These are phyloP conservation scores for Aspergillus baeticus DNA, from an alignment of 495 filamentous ascomycete species.

Conservation along the genomic window DNA sequence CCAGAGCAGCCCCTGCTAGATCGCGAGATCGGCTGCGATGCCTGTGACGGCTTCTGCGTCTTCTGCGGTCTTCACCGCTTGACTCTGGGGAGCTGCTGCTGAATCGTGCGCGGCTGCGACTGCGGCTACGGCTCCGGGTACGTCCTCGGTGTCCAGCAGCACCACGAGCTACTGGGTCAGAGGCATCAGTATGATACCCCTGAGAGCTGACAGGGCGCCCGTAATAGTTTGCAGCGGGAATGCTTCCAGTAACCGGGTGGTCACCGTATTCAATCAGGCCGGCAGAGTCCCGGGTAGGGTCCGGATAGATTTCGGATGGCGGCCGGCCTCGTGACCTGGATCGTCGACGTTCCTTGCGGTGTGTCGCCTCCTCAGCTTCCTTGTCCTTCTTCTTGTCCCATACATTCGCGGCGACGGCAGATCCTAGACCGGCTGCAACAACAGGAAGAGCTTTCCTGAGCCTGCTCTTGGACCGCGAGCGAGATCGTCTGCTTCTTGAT, in stretches of 20 bases:
- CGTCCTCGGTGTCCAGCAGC: slow-evolving; percentile 25
- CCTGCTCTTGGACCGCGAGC: slow-evolving; percentile 58
- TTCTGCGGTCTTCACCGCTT: slow-evolving; percentile 36
- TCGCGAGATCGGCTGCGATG: slow-evolving; percentile 63
- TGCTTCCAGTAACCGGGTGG: slow-evolving; percentile 57
- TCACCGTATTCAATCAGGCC: slow-evolving; percentile 82
- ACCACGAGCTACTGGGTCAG: slow-evolving; percentile 10
- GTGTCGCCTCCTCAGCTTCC: slow-evolving; percentile 45
- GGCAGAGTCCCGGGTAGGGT: slow-evolving; percentile 56
- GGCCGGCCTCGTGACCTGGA: slow-evolving; percentile 58
- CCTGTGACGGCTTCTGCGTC: slow-evolving; percentile 38
- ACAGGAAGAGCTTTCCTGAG: slow-evolving; percentile 62
- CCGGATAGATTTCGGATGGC: slow-evolving; percentile 51
- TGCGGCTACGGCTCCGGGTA: slow-evolving; percentile 36
- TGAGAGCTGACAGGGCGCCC: slow-evolving; percentile 42
- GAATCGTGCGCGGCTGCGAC: slow-evolving; percentile 41
- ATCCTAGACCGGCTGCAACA: slow-evolving; percentile 72
- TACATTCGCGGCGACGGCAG: slow-evolving; percentile 74
- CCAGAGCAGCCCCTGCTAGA: slow-evolving; percentile 66
- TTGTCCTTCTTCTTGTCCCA: slow-evolving; percentile 77
- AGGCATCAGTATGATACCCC: slow-evolving; percentile 44
- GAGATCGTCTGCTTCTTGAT: slow-evolving; percentile 44
- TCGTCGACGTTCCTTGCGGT: slow-evolving; percentile 47
- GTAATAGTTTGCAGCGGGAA: slow-evolving; percentile 50
- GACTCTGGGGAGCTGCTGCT: slow-evolving; percentile 47